Evolutionary conservation across 192 early-diverging fungal species (phyloP).

Genomic region (Coemansia sp.): DNA sequence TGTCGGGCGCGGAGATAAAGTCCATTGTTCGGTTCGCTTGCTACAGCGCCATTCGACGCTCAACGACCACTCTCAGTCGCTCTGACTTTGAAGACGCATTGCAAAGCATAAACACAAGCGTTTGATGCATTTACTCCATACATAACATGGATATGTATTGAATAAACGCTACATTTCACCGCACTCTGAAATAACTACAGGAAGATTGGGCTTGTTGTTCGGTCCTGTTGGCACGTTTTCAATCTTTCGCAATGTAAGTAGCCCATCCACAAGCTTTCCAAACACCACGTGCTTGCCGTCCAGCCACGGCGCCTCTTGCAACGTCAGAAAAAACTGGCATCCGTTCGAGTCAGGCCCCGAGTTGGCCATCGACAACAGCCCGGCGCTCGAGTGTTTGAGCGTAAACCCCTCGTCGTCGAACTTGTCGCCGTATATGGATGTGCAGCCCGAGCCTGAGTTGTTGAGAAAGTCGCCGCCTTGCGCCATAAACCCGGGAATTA

Average conservation of each 20-base stretch:
- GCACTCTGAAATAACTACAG: constrained; percentile 78
- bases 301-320: constrained; percentile 78
- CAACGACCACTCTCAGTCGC: constrained; percentile 8
- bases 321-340: constrained; percentile 93
- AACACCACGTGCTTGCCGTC: constrained; percentile 94
- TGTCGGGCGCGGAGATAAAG: constrained; percentile 50
- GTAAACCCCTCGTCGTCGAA: constrained; percentile 93
- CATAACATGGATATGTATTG: background rate
- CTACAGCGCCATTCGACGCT: constrained; percentile 49
- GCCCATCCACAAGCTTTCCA: constrained; percentile 82
- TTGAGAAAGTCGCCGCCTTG: constrained; percentile 77
- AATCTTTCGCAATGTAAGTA: constrained; percentile 71
- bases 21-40: constrained; percentile 35
- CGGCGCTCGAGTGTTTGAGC: constrained; percentile 69
- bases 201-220: constrained; percentile 75
- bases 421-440: constrained; percentile 81
- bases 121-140: background rate
- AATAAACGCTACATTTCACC: constrained; percentile 74
- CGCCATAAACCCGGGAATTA: constrained; percentile 77
- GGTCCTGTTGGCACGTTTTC: constrained; percentile 78
- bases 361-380: constrained; percentile 70
- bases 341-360: constrained; percentile 74
- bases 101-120: background rate
- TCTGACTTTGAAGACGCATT: constrained; percentile 20
- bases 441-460: constrained; percentile 71